Evolutionary conservation across 1,284 basidiomycete genomes (phyloP).

Genomic region (Heterobasidion parviporum): DNA sequence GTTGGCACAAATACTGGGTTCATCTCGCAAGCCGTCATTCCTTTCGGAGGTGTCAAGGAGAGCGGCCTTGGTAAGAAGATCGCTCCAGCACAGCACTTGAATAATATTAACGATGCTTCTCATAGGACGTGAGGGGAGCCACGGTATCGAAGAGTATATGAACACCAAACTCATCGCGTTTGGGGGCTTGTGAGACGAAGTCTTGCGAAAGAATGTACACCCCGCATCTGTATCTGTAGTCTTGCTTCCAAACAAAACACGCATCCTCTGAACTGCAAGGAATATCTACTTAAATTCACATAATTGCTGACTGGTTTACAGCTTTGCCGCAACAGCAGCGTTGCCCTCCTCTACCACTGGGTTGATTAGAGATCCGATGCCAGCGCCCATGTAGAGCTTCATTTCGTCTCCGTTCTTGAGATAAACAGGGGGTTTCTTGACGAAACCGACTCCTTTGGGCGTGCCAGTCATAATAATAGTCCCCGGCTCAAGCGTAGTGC

Average conservation of each 20-base stretch:
- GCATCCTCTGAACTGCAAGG: background rate
- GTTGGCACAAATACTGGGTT: slow-evolving; percentile 83
- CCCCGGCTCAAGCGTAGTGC: slow-evolving; percentile 79
- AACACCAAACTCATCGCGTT: slow-evolving; percentile 75
- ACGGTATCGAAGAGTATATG: slow-evolving; percentile 83
- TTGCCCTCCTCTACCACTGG: slow-evolving; percentile 58
- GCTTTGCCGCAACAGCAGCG: slow-evolving; percentile 1
- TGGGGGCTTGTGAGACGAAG: slow-evolving; percentile 41
- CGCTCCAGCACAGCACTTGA: background rate
- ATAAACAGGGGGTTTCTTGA: slow-evolving; percentile 59
- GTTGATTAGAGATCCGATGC: slow-evolving; percentile 71
- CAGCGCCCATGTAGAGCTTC: slow-evolving; percentile 53
- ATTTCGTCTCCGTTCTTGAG: slow-evolving; percentile 74
- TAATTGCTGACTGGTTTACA: slow-evolving; percentile 1
- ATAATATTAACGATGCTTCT: slow-evolving; percentile 1
- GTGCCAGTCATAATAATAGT: slow-evolving; percentile 78
- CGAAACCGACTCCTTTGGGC: slow-evolving; percentile 73
- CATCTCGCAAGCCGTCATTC: slow-evolving; percentile 76
- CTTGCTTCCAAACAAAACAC: background rate
- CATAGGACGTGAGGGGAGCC: slow-evolving; percentile 66
- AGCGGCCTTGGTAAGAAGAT: slow-evolving; percentile 57
- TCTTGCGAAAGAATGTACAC: background rate
- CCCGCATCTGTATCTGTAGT: background rate
- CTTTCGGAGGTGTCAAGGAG: slow-evolving; percentile 92
- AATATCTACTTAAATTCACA: background rate